Evolutionary conservation across 1,284 basidiomycete genomes (phyloP).

Genomic region (Naganishia albida): DNA sequence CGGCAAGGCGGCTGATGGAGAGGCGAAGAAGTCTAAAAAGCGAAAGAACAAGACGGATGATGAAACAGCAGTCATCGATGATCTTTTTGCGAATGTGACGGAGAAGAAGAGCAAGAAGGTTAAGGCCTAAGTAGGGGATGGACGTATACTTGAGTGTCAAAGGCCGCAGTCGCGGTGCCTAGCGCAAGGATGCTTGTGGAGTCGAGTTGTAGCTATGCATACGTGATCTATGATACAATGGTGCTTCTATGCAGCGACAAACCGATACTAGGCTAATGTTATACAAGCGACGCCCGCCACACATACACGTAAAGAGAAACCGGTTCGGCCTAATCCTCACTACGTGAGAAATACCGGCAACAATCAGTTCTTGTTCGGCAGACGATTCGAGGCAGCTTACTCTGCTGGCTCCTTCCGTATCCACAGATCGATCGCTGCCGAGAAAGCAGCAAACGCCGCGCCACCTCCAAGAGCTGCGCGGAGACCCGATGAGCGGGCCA

Average conservation of each 20-base stretch:
- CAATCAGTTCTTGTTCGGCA: background rate
- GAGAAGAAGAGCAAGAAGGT: constrained; percentile 51
- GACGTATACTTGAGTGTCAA: too few species aligned
- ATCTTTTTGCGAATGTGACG: constrained; percentile 61
- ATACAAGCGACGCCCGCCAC: constrained; percentile 5
- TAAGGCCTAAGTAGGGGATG: background rate
- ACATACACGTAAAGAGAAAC: constrained; percentile 9
- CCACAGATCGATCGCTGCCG: constrained; percentile 81
- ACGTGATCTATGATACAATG: constrained; percentile 19
- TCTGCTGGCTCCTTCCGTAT: constrained; percentile 79
- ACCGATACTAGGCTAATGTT: background rate
- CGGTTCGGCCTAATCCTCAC: constrained; percentile 5
- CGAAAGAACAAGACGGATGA: constrained; percentile 44
- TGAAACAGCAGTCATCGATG: constrained; percentile 69
- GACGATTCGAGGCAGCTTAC: constrained; percentile 58
- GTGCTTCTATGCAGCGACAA: constrained; percentile 14
- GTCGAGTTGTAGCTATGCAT: constrained; percentile 4
- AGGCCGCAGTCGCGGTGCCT: background rate
- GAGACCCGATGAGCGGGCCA: constrained; percentile 81
- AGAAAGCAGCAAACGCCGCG: constrained; percentile 86
- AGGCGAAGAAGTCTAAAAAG: constrained; percentile 36
- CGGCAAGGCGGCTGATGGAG: constrained; percentile 28
- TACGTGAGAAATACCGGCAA: background rate
- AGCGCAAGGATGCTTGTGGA: too few species aligned
- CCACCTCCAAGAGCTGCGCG: constrained; percentile 79